Conservation (phyloP, 257 asterid species). For the Solanum boliviense region DNA sequence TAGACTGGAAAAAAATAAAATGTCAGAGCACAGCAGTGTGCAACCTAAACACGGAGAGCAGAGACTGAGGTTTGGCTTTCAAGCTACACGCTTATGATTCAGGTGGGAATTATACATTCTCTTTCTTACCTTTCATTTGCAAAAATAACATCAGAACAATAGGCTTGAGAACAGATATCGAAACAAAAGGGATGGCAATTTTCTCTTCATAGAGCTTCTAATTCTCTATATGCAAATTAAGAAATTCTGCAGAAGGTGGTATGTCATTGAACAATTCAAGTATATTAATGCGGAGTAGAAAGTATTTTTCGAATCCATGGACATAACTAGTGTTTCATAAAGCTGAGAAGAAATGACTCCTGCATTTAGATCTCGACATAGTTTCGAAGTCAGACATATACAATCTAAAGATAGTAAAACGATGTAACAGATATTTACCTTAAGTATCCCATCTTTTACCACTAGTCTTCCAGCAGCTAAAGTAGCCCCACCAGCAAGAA, state of each 20-base stretch:
- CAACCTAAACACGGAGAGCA: background rate
- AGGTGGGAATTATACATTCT: background rate
- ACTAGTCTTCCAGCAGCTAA: slow-evolving; percentile 90
- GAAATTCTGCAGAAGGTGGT: background rate
- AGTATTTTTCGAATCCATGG: background rate
- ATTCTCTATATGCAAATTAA: background rate
- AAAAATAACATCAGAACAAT: background rate
- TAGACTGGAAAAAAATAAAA: slow-evolving; percentile 34
- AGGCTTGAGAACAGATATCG: background rate
- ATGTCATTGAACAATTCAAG: background rate
- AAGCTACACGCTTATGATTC: background rate
- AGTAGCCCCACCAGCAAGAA: slow-evolving; percentile 94
- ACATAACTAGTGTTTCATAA: background rate
- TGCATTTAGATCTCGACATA: background rate
- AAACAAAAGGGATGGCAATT: background rate
- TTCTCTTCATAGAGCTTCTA: background rate
- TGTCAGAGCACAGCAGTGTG: background rate
- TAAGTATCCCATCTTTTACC: slow-evolving; percentile 57
- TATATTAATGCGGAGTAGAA: background rate
- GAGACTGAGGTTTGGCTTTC: background rate
- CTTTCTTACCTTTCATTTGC: too few relatives aligned
- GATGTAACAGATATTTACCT: slow-evolving; percentile 29
- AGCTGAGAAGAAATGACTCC: background rate
- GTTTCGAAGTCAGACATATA: background rate
- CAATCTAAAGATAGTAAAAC: background rate